Evolutionary conservation across 495 filamentous ascomycete genomes (phyloP).

Genomic region (Penicillium robsamsonii): DNA sequence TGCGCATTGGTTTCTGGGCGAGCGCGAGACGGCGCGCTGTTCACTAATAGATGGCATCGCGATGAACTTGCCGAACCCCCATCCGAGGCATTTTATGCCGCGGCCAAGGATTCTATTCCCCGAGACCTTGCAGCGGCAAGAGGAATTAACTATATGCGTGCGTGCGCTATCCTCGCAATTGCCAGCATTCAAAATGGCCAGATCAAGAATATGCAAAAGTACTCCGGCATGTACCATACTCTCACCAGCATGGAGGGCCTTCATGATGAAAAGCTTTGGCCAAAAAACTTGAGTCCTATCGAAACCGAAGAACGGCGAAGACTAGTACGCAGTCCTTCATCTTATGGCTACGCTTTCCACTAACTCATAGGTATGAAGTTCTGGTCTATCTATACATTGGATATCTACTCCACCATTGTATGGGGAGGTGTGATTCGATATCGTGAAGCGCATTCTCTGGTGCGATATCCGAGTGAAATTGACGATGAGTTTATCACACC

Average conservation of each 20-base stretch:
- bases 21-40: constrained; percentile 46
- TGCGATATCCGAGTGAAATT: constrained; percentile 45
- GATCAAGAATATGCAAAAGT: constrained; percentile 48
- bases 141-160: constrained; percentile 46
- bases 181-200: constrained; percentile 48
- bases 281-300: constrained; percentile 37
- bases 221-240: constrained; percentile 47
- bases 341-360: background rate
- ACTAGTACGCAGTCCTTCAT: constrained; percentile 29
- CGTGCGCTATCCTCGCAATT: constrained; percentile 46
- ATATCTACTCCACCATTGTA: constrained; percentile 49
- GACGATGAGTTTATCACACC: constrained; percentile 41
- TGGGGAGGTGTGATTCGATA: constrained; percentile 47
- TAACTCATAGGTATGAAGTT: constrained; percentile 29
- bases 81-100: constrained; percentile 48
- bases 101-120: constrained; percentile 42
- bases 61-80: constrained; percentile 29
- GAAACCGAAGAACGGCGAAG: constrained; percentile 49
- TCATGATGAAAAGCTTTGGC: constrained; percentile 53
- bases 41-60: constrained; percentile 28
- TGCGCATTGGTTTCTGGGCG: constrained; percentile 47
- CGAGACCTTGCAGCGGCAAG: constrained; percentile 35
- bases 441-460: constrained; percentile 43
- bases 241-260: constrained; percentile 43
- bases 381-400: constrained; percentile 54